A percentile compares a stretch with the other conserved stretches of the same genome.
These are phyloP conservation scores for Pilobolus umbonatus DNA, from an alignment of 192 early-diverging fungal genomes.

Conservation along the genomic window DNA sequence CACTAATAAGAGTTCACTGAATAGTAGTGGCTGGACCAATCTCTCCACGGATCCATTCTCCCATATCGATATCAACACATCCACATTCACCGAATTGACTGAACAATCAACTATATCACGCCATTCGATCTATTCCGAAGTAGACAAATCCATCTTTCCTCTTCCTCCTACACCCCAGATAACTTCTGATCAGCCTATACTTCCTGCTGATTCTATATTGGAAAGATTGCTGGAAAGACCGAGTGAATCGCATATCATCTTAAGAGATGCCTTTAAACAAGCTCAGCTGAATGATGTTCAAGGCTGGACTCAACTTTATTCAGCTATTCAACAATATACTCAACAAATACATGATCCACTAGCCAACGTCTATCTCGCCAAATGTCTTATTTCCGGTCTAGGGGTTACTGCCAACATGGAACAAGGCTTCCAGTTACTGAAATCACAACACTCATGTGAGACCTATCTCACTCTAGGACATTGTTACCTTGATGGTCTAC, in stretches of 20 bases:
- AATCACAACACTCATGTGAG: constrained; percentile 7
- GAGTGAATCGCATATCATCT: neutral
- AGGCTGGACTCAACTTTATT: constrained; percentile 20
- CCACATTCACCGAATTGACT: constrained; percentile 13
- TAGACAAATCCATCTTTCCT: neutral
- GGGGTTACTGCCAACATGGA: constrained; percentile 10
- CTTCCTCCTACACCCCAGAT: neutral
- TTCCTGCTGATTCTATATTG: neutral
- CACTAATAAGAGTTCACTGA: neutral
- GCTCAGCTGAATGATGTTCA: constrained; percentile 16
- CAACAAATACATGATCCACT: constrained; percentile 2
- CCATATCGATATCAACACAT: constrained; percentile 9
- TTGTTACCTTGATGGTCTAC: constrained; percentile 23
- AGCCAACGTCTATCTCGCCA: constrained; percentile 21
- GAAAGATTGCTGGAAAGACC: neutral
- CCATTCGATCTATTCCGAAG: neutral
- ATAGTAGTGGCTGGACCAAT: constrained; percentile 16
- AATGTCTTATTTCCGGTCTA: constrained; percentile 22
- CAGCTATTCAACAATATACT: constrained; percentile 9
- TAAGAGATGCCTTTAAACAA: constrained; percentile 12
- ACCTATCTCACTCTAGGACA: constrained; percentile 18
- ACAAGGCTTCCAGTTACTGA: constrained; percentile 15
- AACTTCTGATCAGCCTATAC: neutral
- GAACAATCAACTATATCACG: constrained; percentile 12
- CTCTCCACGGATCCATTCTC: constrained; percentile 14